phyloP scores from a whole-genome alignment of 2,329 filamentous ascomycete genomes.

The Alternaria angustiovoidea region DNA sequence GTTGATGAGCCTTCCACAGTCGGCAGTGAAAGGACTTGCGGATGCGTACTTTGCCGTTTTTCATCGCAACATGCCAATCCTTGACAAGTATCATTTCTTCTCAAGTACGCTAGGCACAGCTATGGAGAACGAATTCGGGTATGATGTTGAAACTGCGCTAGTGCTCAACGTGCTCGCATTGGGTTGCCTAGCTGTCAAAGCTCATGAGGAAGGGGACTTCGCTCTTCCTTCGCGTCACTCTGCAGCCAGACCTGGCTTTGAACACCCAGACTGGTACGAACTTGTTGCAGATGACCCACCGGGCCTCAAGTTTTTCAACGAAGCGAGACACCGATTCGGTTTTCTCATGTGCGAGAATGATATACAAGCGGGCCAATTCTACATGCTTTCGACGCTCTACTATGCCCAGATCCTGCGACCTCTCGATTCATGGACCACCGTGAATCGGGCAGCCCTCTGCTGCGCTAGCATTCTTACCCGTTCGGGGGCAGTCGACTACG shows the following conservation, averaged over 20 bases:
- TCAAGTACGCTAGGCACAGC: constrained; percentile 59
- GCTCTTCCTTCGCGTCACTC: constrained; percentile 49
- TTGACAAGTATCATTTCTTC: constrained; percentile 62
- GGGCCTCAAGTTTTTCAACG: constrained; percentile 63
- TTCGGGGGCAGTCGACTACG: constrained; percentile 52
- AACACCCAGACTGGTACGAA: constrained; percentile 47
- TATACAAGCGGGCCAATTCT: constrained; percentile 61
- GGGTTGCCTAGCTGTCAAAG: constrained; percentile 60
- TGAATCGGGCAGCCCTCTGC: constrained; percentile 61
- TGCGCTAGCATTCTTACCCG: constrained; percentile 60
- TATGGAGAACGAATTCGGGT: constrained; percentile 60
- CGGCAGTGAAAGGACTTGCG: constrained; percentile 60
- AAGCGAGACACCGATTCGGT: constrained; percentile 61
- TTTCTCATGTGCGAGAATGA: constrained; percentile 60
- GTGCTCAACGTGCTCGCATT: constrained; percentile 61
- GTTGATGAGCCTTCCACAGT: constrained; percentile 58
- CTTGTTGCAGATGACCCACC: constrained; percentile 51
- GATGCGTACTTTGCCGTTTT: constrained; percentile 65
- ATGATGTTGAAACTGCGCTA: constrained; percentile 61
- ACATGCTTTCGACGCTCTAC: constrained; percentile 61
- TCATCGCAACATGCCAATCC: constrained; percentile 61
- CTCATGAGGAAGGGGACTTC: constrained; percentile 60
- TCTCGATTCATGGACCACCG: constrained; percentile 63
- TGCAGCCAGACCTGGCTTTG: constrained; percentile 26
- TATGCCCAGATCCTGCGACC: constrained; percentile 62